A percentile compares a stretch with the other conserved stretches of the same genome.
phyloP scores from a whole-genome alignment of 2,329 filamentous ascomycete genomes.

The Xylaria sp. region DNA sequence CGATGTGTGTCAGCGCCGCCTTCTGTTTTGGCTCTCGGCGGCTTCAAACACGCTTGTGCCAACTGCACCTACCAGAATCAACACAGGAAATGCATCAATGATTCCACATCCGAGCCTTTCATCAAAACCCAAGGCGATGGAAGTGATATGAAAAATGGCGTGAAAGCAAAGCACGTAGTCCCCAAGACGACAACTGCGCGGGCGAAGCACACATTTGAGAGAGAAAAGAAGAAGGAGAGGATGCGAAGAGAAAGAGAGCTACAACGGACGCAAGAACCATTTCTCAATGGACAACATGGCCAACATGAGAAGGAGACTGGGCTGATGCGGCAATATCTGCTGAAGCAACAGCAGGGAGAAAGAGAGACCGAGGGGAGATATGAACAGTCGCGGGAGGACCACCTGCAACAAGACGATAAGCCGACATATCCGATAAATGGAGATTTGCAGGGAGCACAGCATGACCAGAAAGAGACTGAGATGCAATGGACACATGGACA shows the following conservation, averaged over 20 bases:
- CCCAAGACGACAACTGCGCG: slow-evolving; percentile 6
- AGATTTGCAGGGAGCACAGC: not conserved
- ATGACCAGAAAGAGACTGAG: not conserved
- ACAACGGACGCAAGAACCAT: not conserved
- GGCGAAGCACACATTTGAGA: not conserved
- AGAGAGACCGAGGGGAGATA: too few species aligned
- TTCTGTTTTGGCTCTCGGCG: slow-evolving; percentile 22
- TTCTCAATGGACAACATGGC: not conserved
- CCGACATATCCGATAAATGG: too few species aligned
- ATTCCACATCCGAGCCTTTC: slow-evolving; percentile 25
- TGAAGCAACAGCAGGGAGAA: not conserved
- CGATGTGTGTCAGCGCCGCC: slow-evolving; percentile 27
- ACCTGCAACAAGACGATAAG: too few species aligned
- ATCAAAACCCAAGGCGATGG: slow-evolving; percentile 14
- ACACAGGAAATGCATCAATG: slow-evolving; percentile 29
- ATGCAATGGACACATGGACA: not conserved
- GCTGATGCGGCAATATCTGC: not conserved
- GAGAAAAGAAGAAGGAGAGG: not conserved
- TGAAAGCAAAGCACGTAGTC: slow-evolving; percentile 9
- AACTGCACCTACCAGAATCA: slow-evolving; percentile 31
- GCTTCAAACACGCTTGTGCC: slow-evolving; percentile 28
- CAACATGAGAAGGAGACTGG: not conserved
- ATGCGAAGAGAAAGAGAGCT: not conserved
- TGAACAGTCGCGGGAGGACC: too few species aligned
- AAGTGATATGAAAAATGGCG: slow-evolving; percentile 7